Percentiles rank a stretch among this genome's conserved stretches.
Conservation (phyloP, 116 monocot species). For the Thalassia testudinum region DNA sequence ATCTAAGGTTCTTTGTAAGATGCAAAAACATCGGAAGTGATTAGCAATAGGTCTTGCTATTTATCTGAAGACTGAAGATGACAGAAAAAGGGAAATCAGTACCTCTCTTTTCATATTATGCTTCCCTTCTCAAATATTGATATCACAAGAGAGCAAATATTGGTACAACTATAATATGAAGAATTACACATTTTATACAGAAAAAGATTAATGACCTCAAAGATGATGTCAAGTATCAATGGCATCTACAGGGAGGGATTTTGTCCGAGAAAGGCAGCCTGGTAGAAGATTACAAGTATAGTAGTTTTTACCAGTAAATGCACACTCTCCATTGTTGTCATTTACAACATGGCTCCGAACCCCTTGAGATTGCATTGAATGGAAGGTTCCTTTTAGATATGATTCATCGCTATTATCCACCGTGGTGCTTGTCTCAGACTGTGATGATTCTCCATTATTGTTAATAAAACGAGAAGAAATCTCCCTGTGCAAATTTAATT, state of each 20-base stretch:
- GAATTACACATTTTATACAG: not conserved
- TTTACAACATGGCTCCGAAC: constrained; percentile 11
- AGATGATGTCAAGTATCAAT: constrained; percentile 18
- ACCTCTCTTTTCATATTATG: too few relatives aligned
- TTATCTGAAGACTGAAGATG: too few relatives aligned
- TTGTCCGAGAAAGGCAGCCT: constrained; percentile 21
- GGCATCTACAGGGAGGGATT: constrained; percentile 43
- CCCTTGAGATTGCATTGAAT: constrained; percentile 11
- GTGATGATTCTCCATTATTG: constrained; percentile 1
- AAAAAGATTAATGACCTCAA: not conserved
- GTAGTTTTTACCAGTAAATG: constrained; percentile 18
- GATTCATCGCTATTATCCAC: not conserved
- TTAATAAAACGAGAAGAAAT: constrained; percentile 16
- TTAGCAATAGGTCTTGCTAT: too few relatives aligned
- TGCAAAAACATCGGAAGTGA: too few relatives aligned
- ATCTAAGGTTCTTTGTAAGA: too few relatives aligned
- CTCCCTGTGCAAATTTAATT: constrained; percentile 28
- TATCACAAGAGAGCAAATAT: too few relatives aligned
- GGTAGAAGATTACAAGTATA: constrained; percentile 12
- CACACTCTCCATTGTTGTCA: constrained; percentile 2
- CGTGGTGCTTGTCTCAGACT: not conserved
- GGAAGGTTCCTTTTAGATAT: constrained; percentile 3
- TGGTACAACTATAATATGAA: not conserved
- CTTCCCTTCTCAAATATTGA: too few relatives aligned
- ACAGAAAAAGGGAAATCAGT: too few relatives aligned